Base-by-base conservation (phyloP, 2,329 filamentous ascomycete genomes). In the Colletotrichum theobromicola region DNA sequence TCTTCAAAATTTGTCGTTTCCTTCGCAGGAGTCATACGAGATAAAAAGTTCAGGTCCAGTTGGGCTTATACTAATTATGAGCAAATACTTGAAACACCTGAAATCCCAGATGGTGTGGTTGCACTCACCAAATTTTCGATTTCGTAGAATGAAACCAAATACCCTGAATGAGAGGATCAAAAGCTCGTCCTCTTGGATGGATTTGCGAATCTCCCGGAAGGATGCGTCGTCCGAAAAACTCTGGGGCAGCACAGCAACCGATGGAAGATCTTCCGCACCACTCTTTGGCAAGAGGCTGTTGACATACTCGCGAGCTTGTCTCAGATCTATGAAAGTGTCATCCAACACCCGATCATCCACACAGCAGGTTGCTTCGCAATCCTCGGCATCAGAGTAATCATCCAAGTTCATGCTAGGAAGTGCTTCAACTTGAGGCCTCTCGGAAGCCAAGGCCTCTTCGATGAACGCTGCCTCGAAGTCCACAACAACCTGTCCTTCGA, bases 291-390 rank as follows among this genome's bases (percentile, higher is more conserved):
- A n/a, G 7, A 65, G 50, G 3, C 30, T 67, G n/a, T 67, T 37
- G 21, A 67, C 21, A 21, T 57, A 67, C 5, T 42, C 30, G 7
- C 16, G 12, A 0, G 7, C 32, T 2, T 55, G 28, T 28, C 18
- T 26, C 2, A 16, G 7, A 7, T 67, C 50, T 2, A 57, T 57
- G 8, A 34, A 7, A 1, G 32, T 24, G 10, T 57, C 64, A 5
- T 67, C 64, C 2, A 26, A 0, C 1, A 57, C 64, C 4, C 4
- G 1, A 8, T 55, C n/a, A 1, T 4, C 9, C 6, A 10, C 0
- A 7, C 64, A 67, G 18, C 64, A 67, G 13, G 2, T 13, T 18
- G 24, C 8, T 1, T 34, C 16, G 7, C 42, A 65, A 15, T 4
- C 0, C 1, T 8, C 5, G 37, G 3, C 50, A 55, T 21, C 1